Evolutionary conservation across 208 protist genomes (phyloP).

Genomic region (Plasmodiophora brassicae): DNA sequence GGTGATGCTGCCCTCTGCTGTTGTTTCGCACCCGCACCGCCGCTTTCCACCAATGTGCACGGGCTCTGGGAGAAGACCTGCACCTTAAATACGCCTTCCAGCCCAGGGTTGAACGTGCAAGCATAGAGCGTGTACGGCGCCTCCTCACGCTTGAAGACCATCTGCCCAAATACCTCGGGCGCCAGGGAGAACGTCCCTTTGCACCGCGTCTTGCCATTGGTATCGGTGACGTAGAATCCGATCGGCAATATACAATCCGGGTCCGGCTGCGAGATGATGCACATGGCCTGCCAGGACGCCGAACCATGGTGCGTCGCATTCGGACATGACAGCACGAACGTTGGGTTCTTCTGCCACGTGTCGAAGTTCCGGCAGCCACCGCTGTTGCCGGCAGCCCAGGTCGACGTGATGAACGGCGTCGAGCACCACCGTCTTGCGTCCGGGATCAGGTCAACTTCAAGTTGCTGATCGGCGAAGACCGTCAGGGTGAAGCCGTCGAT

Average conservation of each 20-base stretch:
- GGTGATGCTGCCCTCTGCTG: no score
- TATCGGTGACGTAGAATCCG: conserved; percentile 27
- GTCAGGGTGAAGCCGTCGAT: conserved; percentile 6
- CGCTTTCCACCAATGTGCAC: neutral
- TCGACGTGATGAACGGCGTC: neutral
- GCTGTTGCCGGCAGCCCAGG: neutral
- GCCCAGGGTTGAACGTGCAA: conserved; percentile 17
- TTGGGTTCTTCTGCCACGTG: conserved; percentile 3
- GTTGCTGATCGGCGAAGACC: neutral
- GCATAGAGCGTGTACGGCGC: conserved; percentile 2
- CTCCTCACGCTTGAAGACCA: neutral
- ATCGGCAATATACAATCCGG: neutral
- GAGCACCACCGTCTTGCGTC: neutral
- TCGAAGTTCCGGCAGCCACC: conserved; percentile 19
- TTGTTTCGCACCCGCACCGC: no score
- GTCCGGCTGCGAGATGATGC: conserved; percentile 5
- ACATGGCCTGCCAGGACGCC: neutral
- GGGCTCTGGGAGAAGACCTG: conserved; percentile 6
- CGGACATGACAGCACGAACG: neutral
- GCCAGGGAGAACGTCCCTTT: conserved; percentile 28
- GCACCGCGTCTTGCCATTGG: neutral
- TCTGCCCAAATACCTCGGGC: neutral
- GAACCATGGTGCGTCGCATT: neutral
- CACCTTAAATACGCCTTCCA: neutral
- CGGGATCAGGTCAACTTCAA: neutral